These are phyloP conservation scores for Rhynchospora tenuis DNA, from an alignment of 176 grass and related monocot genomes.

Conservation along the genomic window DNA sequence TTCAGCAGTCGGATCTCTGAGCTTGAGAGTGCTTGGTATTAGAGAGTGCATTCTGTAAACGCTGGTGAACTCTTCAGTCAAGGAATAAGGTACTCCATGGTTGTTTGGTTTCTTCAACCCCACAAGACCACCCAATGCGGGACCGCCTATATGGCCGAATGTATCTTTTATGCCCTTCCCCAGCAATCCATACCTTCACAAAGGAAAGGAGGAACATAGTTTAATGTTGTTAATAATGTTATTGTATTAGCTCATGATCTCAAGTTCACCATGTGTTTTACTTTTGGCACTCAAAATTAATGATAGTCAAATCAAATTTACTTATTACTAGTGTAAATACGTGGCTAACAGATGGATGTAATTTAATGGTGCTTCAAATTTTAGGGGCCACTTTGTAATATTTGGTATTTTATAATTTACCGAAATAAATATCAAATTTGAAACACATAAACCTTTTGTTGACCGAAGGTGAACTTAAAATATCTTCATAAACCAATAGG, in stretches of 20 bases:
- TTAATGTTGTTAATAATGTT: not conserved
- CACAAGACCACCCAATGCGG: constrained; percentile 35
- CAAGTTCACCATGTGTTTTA: not conserved
- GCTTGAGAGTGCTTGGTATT: constrained; percentile 38
- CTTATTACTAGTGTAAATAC: too few relatives aligned
- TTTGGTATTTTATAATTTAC: constrained; percentile 22
- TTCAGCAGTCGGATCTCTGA: constrained; percentile 34
- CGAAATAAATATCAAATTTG: constrained; percentile 26
- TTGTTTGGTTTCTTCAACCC: constrained; percentile 29
- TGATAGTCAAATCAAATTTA: not conserved
- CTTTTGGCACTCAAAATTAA: too few relatives aligned
- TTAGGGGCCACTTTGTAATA: not conserved
- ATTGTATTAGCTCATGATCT: not conserved
- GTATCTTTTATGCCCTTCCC: constrained; percentile 55
- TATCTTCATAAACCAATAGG: not conserved
- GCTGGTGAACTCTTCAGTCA: constrained; percentile 62
- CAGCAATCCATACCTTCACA: constrained; percentile 53
- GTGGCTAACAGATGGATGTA: too few relatives aligned
- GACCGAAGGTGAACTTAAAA: not conserved
- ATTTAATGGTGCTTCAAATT: too few relatives aligned
- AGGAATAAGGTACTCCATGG: constrained; percentile 56
- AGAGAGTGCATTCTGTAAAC: constrained; percentile 60
- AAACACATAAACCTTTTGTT: not conserved
- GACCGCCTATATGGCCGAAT: constrained; percentile 49
- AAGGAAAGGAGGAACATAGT: constrained; percentile 15